Percentiles rank a stretch among this genome's conserved stretches.
Conservation (phyloP, 2,329 filamentous ascomycete species). For the Chalaropsis ovoidea region DNA sequence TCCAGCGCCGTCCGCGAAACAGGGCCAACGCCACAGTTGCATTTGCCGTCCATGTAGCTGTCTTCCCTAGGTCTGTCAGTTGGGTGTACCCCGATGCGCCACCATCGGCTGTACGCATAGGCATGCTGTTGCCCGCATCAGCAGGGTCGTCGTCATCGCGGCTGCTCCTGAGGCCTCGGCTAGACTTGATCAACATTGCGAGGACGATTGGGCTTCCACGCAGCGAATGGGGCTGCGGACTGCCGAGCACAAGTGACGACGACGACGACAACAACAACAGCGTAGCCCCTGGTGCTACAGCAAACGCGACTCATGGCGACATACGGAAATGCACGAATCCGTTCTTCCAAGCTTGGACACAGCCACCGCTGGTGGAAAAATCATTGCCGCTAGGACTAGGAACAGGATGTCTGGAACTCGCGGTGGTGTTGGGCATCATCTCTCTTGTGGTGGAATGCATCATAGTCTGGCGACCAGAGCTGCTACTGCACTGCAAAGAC, state of each 20-base stretch:
- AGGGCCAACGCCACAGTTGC: neutral
- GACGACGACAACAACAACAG: too few relatives aligned
- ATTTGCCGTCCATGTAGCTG: neutral
- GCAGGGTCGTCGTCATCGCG: slow-evolving; percentile 2
- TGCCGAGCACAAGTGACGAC: neutral
- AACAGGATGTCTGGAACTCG: slow-evolving; percentile 3
- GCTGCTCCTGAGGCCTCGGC: slow-evolving; percentile 3
- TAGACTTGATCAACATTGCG: slow-evolving; percentile 13
- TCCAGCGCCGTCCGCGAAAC: neutral
- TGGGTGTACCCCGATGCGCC: slow-evolving; percentile 11
- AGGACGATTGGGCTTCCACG: neutral
- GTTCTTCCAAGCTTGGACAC: slow-evolving; percentile 17
- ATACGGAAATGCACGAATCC: slow-evolving; percentile 14
- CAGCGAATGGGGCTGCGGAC: slow-evolving; percentile 3
- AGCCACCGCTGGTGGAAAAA: slow-evolving; percentile 1
- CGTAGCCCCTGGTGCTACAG: neutral
- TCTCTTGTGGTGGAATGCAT: slow-evolving; percentile 7
- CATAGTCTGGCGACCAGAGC: neutral
- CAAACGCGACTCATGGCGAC: neutral
- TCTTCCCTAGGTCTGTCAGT: neutral
- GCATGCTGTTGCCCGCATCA: slow-evolving; percentile 3
- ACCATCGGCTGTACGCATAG: neutral
- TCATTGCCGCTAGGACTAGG: slow-evolving; percentile 4
- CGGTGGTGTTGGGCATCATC: slow-evolving; percentile 1
- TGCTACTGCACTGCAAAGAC: slow-evolving; percentile 1